Conservation (phyloP, 2,329 filamentous ascomycete species). For the Botrytis paeoniae region DNA sequence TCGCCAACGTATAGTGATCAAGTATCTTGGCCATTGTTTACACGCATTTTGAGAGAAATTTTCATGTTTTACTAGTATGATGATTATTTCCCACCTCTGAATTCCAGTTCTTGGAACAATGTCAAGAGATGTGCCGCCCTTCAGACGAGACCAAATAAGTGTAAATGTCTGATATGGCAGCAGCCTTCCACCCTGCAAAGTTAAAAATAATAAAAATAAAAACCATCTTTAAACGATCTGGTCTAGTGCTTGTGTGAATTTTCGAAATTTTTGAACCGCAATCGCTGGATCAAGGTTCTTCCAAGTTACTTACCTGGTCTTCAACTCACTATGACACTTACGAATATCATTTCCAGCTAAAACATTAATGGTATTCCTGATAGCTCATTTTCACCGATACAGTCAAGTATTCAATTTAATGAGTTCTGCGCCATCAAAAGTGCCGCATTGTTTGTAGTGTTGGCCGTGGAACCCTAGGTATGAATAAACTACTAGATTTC, state of each 20-base stretch:
- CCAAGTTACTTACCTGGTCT: not conserved
- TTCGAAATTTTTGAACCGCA: accelerated
- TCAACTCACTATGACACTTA: not conserved
- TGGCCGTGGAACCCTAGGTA: not conserved
- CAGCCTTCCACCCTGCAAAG: not conserved
- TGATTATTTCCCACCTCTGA: not conserved
- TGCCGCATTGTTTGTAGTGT: not conserved
- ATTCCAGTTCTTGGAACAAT: not conserved
- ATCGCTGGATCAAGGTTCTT: not conserved
- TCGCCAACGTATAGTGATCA: not conserved
- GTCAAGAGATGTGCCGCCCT: accelerated
- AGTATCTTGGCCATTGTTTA: not conserved
- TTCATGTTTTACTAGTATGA: not conserved
- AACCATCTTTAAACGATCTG: not conserved
- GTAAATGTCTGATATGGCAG: not conserved
- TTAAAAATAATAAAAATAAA: accelerated
- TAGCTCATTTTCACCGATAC: not conserved
- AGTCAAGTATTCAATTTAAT: not conserved
- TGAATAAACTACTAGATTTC: not conserved
- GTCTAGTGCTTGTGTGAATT: accelerated
- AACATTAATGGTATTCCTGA: not conserved
- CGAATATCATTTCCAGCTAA: not conserved
- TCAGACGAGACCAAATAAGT: not conserved
- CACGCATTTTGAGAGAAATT: not conserved
- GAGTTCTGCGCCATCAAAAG: not conserved